Evolutionary conservation across 805 yeast genomes (phyloP).

Genomic region (Starmerella stigmatis): DNA sequence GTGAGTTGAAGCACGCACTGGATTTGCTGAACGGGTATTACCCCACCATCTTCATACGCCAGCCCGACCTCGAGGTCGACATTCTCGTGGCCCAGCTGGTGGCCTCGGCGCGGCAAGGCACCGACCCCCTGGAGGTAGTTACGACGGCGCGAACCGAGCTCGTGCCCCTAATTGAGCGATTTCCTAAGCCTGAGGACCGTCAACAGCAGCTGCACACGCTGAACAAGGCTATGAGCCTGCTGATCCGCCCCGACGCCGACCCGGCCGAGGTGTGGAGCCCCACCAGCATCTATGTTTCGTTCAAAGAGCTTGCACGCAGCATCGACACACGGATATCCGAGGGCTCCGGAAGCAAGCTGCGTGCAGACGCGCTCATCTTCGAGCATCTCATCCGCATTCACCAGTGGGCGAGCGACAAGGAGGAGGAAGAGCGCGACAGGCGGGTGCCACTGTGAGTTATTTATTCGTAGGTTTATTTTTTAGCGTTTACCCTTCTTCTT

Average conservation of each 20-base stretch:
- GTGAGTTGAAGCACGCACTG: background rate
- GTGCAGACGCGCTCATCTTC: background rate
- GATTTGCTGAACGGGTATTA: background rate
- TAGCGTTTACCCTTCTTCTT: slow-evolving; percentile 11
- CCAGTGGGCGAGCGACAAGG: background rate
- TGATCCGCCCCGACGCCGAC: background rate
- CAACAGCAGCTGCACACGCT: background rate
- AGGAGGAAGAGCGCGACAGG: background rate
- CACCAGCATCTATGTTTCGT: background rate
- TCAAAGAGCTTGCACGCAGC: background rate
- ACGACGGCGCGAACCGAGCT: slow-evolving; percentile 4
- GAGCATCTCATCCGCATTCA: background rate
- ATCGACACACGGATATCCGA: background rate
- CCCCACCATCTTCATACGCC: background rate
- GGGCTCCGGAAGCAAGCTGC: background rate
- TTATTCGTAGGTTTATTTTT: background rate
- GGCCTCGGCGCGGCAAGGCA: background rate
- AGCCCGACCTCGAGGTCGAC: slow-evolving; percentile 1
- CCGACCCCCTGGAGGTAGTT: background rate
- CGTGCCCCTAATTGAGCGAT: slow-evolving; percentile 8
- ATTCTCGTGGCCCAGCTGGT: slow-evolving; percentile 1
- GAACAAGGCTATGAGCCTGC: slow-evolving; percentile 6
- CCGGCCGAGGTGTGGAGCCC: background rate
- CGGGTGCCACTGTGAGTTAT: background rate
- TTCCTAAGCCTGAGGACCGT: background rate